Evolutionary conservation across 2,329 filamentous ascomycete genomes (phyloP), one percentile per base, ranked within the genome.

Genomic region (Hymenoscyphus fraxineus): DNA sequence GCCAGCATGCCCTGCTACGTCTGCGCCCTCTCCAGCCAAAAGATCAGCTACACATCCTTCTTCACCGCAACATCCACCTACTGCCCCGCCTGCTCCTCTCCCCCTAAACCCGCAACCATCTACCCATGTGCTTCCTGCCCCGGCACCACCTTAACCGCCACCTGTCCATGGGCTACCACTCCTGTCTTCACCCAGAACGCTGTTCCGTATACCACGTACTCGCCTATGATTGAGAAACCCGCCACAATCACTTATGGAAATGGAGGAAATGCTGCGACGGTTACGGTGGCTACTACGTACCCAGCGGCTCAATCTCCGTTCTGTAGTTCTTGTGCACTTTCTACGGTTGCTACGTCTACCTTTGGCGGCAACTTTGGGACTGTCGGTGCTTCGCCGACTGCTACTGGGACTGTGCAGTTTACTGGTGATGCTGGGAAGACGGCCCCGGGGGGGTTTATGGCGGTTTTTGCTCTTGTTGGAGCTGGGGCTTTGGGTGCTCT

Each of bases 61-160:
- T 47, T 64, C 35, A 64, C 63, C n/a, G 63, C 54, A 16, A 61
- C 63, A 54, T 38, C 63, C 7, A 64, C 59, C 31, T 64, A 61
- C 63, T 64, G 59, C 63, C 58, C 31, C 5, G 32, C 12, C 13
- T 64, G 62, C 62, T 32, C 62, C 2, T 39, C 57, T 22, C 56
- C 61, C 6, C 56, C 61, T 13, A 22, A 44, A 9, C 61, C 62
- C 31, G 57, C 62, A 35, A 64, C 62, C 13, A 57, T 64, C 47
- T 64, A 64, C 35, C 40, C 62, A 47, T 64, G 62, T 58, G 31
- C 63, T 10, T 58, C 51, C 22, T 64, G 59, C 51, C 19, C 63
- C 9, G 63, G 58, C 38, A 64, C 39, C 12, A 58, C 63, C 0
- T 40, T 61, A n/a, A 61, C 63, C 22, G 58, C 38, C 9, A 55